phyloP scores from a whole-genome alignment of 2,329 filamentous ascomycete genomes.

The Exophiala sp. region DNA sequence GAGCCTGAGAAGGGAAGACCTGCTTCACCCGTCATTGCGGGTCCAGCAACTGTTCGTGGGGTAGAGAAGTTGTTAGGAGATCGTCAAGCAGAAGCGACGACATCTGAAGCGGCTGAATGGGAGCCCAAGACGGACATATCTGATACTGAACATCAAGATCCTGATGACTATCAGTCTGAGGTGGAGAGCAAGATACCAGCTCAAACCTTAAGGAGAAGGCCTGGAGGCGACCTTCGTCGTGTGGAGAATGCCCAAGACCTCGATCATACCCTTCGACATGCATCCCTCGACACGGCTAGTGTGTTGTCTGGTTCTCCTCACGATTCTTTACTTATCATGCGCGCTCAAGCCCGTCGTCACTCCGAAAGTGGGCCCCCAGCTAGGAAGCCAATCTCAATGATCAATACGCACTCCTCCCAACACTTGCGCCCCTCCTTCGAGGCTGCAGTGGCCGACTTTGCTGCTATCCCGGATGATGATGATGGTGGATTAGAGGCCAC shows the following conservation, averaged over 20 bases:
- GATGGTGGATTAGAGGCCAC: conserved; percentile 93
- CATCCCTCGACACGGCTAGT: conserved; percentile 38
- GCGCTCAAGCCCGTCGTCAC: conserved; percentile 22
- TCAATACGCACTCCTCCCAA: conserved; percentile 54
- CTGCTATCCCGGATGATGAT: conserved; percentile 82
- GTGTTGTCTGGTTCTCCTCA: conserved; percentile 30
- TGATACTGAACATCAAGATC: not conserved
- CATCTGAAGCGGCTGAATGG: not conserved
- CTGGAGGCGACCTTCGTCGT: conserved; percentile 70
- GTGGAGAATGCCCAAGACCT: conserved; percentile 63
- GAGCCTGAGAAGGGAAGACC: not conserved
- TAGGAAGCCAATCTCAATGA: conserved; percentile 40
- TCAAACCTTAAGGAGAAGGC: conserved; percentile 65
- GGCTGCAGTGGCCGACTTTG: conserved; percentile 79
- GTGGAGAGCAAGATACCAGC: conserved; percentile 28
- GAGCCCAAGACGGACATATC: not conserved
- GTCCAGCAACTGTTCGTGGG: conserved; percentile 13
- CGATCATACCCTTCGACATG: conserved; percentile 41
- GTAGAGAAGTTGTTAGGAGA: conserved; percentile 1
- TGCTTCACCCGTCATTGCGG: conserved; percentile 14
- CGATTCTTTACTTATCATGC: conserved; percentile 31
- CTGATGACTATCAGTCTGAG: not conserved
- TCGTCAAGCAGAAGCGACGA: not conserved
- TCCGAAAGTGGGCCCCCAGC: conserved; percentile 25
- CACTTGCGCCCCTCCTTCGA: conserved; percentile 72